Percentiles rank a stretch among this genome's conserved stretches.
Conservation (phyloP, 306 rosid species). For the Carpinus viminea region DNA sequence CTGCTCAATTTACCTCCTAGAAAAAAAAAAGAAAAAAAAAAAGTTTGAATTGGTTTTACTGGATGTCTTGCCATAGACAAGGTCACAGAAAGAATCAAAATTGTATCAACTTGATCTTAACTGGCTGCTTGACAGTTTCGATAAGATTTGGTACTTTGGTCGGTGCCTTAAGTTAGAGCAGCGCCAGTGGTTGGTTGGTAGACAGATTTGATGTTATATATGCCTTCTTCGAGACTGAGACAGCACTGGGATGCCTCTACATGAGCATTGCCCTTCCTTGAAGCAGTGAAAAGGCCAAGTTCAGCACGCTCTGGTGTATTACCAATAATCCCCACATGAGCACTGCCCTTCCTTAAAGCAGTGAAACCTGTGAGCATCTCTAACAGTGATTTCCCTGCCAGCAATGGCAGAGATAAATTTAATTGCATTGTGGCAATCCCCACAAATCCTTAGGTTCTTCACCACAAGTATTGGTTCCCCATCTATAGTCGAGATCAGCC, state of each 20-base stretch:
- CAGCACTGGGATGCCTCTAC: not conserved
- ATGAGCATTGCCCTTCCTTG: not conserved
- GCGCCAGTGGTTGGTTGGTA: too few relatives aligned
- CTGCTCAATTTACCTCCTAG: not conserved
- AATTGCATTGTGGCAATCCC: slow-evolving; percentile 85
- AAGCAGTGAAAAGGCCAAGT: not conserved
- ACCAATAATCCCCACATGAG: slow-evolving; percentile 88
- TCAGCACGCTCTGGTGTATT: slow-evolving; percentile 3
- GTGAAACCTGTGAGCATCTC: slow-evolving; percentile 78
- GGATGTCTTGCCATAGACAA: not conserved
- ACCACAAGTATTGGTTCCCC: slow-evolving; percentile 71
- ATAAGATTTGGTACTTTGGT: not conserved
- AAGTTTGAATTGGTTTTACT: not conserved
- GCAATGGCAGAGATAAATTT: slow-evolving; percentile 61
- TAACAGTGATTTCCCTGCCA: slow-evolving; percentile 74
- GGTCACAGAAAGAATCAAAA: not conserved
- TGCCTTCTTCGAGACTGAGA: not conserved
- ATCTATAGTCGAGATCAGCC: slow-evolving; percentile 60
- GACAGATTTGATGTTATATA: not conserved
- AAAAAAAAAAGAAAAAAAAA: not conserved
- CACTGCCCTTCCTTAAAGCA: slow-evolving; percentile 72
- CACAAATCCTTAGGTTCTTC: slow-evolving; percentile 81
- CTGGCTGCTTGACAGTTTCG: not conserved
- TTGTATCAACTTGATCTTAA: not conserved
- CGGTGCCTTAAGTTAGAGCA: not conserved